Evolutionary conservation across 768 basidiomycete genomes (phyloP).

Genomic region (Pholiota molesta): DNA sequence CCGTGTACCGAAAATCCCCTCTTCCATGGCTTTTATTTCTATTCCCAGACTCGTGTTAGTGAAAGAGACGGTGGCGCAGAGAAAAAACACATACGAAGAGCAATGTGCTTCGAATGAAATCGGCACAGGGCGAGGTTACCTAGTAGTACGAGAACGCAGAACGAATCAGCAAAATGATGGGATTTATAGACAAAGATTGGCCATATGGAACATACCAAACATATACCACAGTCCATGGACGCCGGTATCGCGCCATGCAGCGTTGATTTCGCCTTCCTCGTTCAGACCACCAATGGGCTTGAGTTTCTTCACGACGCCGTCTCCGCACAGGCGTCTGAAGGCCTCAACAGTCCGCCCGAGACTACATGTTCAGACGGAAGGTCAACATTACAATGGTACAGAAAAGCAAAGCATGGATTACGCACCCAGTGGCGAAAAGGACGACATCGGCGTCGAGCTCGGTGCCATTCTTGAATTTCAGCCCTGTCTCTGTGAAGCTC

Average conservation of each 20-base stretch:
- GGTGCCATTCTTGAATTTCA: conserved; percentile 53
- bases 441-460: conserved; percentile 51
- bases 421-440: too few species aligned
- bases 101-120: conserved; percentile 70
- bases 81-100: conserved; percentile 54
- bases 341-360: conserved; percentile 44
- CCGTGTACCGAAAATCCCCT: conserved; percentile 23
- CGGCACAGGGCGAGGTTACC: conserved; percentile 65
- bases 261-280: conserved; percentile 63
- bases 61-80: background rate
- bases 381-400: background rate
- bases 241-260: conserved; percentile 40
- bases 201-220: conserved; percentile 30
- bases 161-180: background rate
- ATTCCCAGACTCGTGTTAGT: background rate
- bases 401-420: too few species aligned
- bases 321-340: conserved; percentile 33
- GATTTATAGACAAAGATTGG: background rate
- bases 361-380: conserved; percentile 27
- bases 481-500: conserved; percentile 43
- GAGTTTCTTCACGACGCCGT: conserved; percentile 14
- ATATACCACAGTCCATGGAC: conserved; percentile 60
- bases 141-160: background rate
- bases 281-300: conserved; percentile 64
- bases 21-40: conserved; percentile 76